These are phyloP conservation scores for Austroboletus festivus DNA, from an alignment of 768 basidiomycete genomes.

Conservation along the genomic window DNA sequence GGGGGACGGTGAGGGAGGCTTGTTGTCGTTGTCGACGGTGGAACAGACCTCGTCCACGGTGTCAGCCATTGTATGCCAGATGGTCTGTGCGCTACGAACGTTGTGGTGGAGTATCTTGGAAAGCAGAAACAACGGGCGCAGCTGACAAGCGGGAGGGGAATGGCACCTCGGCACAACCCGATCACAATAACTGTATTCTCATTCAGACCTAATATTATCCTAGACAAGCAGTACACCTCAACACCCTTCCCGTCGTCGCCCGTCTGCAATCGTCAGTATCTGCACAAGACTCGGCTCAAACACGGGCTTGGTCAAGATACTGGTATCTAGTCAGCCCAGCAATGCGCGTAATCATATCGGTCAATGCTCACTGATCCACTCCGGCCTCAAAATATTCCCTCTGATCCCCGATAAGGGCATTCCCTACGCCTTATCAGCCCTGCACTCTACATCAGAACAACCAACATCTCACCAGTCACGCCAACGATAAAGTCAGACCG, in stretches of 20 bases:
- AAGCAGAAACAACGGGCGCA: conserved; percentile 32
- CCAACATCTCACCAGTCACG: conserved; percentile 53
- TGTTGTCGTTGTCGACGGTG: conserved; percentile 17
- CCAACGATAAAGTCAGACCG: conserved; percentile 79
- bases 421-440: conserved; percentile 38
- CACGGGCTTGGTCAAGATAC: conserved; percentile 79
- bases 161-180: conserved; percentile 31
- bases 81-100: conserved; percentile 32
- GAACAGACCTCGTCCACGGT: conserved; percentile 18
- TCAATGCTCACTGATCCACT: conserved; percentile 58
- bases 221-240: not conserved
- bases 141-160: conserved; percentile 32
- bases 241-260: conserved; percentile 30
- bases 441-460: not conserved
- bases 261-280: conserved; percentile 42
- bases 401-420: conserved; percentile 60
- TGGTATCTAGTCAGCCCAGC: conserved; percentile 29
- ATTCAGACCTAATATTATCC: too few relatives aligned
- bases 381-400: conserved; percentile 74
- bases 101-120: conserved; percentile 21
- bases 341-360: not conserved
- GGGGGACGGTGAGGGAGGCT: conserved; percentile 34
- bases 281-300: conserved; percentile 49
- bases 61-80: conserved; percentile 26
- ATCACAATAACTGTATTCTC: conserved; percentile 18